Evolutionary conservation across 2,329 filamentous ascomycete genomes (phyloP).

Genomic region (Aspergillus novofumigatus): DNA sequence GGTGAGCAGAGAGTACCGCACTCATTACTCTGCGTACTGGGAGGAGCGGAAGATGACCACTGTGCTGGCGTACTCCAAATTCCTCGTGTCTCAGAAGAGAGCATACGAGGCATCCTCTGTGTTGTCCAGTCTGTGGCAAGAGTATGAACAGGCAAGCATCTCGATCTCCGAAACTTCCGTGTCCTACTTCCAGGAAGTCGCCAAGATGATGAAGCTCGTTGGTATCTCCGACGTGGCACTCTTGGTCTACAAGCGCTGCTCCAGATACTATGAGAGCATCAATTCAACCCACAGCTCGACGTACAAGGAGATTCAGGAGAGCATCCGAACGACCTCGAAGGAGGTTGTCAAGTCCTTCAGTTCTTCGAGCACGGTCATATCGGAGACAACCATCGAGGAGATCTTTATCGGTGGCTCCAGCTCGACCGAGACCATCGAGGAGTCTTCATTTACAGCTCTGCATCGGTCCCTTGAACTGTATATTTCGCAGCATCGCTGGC

Average conservation of each 20-base stretch:
- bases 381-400: conserved; percentile 43
- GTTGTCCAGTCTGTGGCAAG: conserved; percentile 46
- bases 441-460: conserved; percentile 39
- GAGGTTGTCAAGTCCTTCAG: conserved; percentile 39
- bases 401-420: conserved; percentile 42
- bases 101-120: conserved; percentile 44
- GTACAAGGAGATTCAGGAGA: conserved; percentile 43
- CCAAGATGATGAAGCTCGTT: conserved; percentile 45
- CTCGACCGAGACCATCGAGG: conserved; percentile 38
- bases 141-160: conserved; percentile 45
- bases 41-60: conserved; percentile 47
- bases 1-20: conserved; percentile 45
- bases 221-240: conserved; percentile 44
- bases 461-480: conserved; percentile 41
- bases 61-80: conserved; percentile 45
- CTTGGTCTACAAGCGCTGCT: conserved; percentile 44
- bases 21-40: conserved; percentile 41
- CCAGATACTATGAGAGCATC: conserved; percentile 36
- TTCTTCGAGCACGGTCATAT: conserved; percentile 35
- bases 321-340: conserved; percentile 40
- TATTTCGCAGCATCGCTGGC: conserved; percentile 45
- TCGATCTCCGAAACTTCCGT: conserved; percentile 37
- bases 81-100: conserved; percentile 45
- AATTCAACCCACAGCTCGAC: conserved; percentile 28
- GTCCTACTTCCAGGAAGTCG: conserved; percentile 38